Evolutionary conservation across 306 rosid genomes (phyloP).

Genomic region (Vachellia collinsii): DNA sequence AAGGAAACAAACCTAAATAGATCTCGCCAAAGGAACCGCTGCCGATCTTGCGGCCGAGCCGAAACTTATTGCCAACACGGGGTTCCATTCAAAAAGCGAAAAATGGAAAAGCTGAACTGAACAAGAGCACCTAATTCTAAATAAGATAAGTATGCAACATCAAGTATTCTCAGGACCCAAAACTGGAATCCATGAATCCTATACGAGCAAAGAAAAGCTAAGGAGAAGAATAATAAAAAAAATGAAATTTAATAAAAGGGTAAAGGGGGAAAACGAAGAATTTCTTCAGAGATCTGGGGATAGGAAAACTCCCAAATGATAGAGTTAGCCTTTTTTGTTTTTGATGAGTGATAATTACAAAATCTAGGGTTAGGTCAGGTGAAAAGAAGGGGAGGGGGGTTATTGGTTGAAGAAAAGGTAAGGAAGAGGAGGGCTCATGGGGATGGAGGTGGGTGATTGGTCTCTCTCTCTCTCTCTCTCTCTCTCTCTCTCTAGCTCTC

Average conservation of each 20-base stretch:
- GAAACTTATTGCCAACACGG: conserved; percentile 84
- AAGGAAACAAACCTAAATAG: conserved; percentile 62
- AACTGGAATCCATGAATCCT: conserved; percentile 41
- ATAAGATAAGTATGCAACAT: conserved; percentile 13
- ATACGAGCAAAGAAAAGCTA: neutral
- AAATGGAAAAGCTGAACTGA: conserved; percentile 48
- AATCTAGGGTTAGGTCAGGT: conserved; percentile 42
- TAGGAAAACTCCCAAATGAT: neutral
- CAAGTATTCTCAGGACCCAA: conserved; percentile 9
- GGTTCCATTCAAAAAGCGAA: conserved; percentile 67
- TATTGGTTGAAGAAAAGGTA: neutral
- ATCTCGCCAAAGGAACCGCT: conserved; percentile 97
- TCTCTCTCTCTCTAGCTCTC: neutral
- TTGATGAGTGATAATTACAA: neutral
- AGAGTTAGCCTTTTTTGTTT: neutral
- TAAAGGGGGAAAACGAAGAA: neutral
- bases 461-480: conserved; percentile 40
- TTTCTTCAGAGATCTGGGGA: conserved; percentile 44
- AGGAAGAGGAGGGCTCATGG: neutral
- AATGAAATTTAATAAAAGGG: neutral
- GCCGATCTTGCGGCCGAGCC: conserved; percentile 88
- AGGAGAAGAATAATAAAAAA: conserved; percentile 3
- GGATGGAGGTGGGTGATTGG: conserved; percentile 20
- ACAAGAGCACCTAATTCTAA: conserved; percentile 37
- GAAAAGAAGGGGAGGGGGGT: neutral